Base-by-base conservation (phyloP, 148 eudicot genomes). In the Selenicereus undatus region DNA sequence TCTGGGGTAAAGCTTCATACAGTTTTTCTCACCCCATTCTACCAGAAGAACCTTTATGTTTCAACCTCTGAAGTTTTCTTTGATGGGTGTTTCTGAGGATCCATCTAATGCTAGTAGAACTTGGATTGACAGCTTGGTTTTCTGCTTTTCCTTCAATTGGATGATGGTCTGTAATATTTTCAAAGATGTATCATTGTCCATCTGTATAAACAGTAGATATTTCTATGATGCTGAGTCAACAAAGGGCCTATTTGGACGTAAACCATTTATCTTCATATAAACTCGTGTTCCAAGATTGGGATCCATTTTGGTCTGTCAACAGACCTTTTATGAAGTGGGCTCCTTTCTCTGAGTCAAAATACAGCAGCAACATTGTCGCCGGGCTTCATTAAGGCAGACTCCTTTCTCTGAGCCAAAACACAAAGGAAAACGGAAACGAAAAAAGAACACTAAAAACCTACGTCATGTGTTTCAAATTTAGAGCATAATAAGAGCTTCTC, bases 141-240 rank as follows among this genome's bases (percentile, higher is more conserved):
- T 50, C 36, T 50, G 60, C 62, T 3, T 26, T 66, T 27, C 71
- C 71, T 66, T 66, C 71, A 66, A 50, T 74, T 51, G 4, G 77
- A 45, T 16, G 60, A 5, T 21, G 52, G 3, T 74, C 35, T 45
- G 30, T 74, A 26, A 51, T 74, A 24, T 74, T 11, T 75, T 24
- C 77, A 75, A 26, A 56, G 27, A 17, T 75, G 77, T 75, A 52
- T 52, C 24, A 50, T 50, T 50, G 65, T 21, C 39, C 43, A 51
- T 17, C 24, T 27, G 65, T 75, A 75, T 51, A 75, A 13, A 51
- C 56, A 75, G 22, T 74, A 5, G 16, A 50, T 51, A 10, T 50
- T 50, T 42, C 50, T 51, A 13, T 74, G 12, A 16, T 16, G 62
- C 4, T 54, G 35, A 62, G 36, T 66, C 26, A 66, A 66, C 71